Evolutionary conservation across 1,139 yeast genomes (phyloP).

Genomic region (Pichiaceae sp.): DNA sequence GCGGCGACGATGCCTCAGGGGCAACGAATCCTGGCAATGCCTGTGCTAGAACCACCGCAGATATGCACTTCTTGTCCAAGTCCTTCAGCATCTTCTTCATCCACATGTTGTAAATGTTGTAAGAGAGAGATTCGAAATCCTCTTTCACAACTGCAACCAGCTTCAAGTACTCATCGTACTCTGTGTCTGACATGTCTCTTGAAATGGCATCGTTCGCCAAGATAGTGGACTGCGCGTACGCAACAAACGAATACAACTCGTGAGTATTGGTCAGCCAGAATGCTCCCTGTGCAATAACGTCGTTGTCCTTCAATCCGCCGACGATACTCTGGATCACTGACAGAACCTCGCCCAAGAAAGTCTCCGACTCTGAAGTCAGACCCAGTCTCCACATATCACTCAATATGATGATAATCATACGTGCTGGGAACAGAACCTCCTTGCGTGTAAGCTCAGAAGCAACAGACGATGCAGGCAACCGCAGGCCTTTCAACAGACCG

Average conservation of each 20-base stretch:
- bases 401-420: conserved; percentile 83
- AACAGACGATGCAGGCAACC: conserved; percentile 78
- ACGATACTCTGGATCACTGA: conserved; percentile 81
- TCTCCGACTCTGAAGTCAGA: conserved; percentile 84
- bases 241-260: conserved; percentile 88
- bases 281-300: conserved; percentile 86
- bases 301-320: conserved; percentile 67
- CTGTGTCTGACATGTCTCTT: conserved; percentile 82
- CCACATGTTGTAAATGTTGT: conserved; percentile 95
- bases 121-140: conserved; percentile 88
- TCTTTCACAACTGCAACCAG: conserved; percentile 88
- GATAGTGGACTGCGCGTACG: conserved; percentile 87
- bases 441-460: conserved; percentile 74
- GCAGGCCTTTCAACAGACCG: conserved; percentile 81
- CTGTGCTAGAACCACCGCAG: conserved; percentile 92
- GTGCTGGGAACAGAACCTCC: conserved; percentile 93
- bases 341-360: conserved; percentile 82
- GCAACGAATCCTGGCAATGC: conserved; percentile 95
- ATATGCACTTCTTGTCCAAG: conserved; percentile 83
- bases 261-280: conserved; percentile 98
- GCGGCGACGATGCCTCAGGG: conserved; percentile 69
- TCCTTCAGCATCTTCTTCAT: conserved; percentile 92
- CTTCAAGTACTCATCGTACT: conserved; percentile 82
- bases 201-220: conserved; percentile 73
- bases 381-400: conserved; percentile 99